Evolutionary conservation across 306 rosid genomes (phyloP).

Genomic region (Coriaria nepalensis): DNA sequence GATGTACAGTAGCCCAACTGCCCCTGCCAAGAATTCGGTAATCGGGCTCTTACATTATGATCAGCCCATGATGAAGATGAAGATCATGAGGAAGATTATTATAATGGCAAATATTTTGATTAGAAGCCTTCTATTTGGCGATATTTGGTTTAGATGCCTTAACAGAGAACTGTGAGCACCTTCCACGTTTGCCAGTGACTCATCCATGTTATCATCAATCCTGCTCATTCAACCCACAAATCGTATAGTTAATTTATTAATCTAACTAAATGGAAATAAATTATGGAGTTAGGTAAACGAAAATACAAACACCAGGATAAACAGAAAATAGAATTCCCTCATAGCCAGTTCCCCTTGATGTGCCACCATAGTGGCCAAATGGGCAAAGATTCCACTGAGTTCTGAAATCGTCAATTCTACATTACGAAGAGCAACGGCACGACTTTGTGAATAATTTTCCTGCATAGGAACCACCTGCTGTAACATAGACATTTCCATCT

Average conservation of each 20-base stretch:
- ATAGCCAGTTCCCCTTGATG: slow-evolving; percentile 97
- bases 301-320: slow-evolving; percentile 4
- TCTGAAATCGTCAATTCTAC: slow-evolving; percentile 94
- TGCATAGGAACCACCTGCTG: slow-evolving; percentile 90
- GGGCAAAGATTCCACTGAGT: slow-evolving; percentile 81
- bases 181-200: slow-evolving; percentile 76
- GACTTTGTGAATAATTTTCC: slow-evolving; percentile 54
- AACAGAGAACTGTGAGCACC: slow-evolving; percentile 81
- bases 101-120: slow-evolving; percentile 68
- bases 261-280: slow-evolving; percentile 11
- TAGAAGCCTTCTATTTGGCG: slow-evolving; percentile 85
- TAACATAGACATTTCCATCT: slow-evolving; percentile 89
- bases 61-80: slow-evolving; percentile 77
- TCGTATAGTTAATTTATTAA: background rate
- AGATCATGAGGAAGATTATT: slow-evolving; percentile 55
- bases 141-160: slow-evolving; percentile 73
- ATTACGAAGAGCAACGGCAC: slow-evolving; percentile 70
- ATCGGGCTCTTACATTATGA: slow-evolving; percentile 4
- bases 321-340: slow-evolving; percentile 34
- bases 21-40: slow-evolving; percentile 15
- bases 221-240: slow-evolving; percentile 20
- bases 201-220: slow-evolving; percentile 92
- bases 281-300: background rate
- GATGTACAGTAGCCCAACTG: no score
- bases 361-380: slow-evolving; percentile 95